Base-by-base conservation (phyloP, 2,329 filamentous ascomycete species). In the Neurospora crassa region DNA sequence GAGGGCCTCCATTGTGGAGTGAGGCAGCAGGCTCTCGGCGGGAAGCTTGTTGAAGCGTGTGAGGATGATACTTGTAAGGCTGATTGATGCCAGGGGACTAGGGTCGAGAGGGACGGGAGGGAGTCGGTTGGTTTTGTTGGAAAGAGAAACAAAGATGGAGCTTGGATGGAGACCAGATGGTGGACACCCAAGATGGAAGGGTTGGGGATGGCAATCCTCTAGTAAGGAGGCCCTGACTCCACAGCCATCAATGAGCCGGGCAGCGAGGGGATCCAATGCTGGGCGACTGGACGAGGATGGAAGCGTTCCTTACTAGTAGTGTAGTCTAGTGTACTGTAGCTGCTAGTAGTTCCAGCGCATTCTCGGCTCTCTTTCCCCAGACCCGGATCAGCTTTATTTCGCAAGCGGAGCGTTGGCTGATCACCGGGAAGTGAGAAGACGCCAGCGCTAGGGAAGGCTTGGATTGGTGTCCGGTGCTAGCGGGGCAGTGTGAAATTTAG, bases 301-400 rank as follows among this genome's bases (percentile, higher is more conserved):
- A 18, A 34, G 47, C 47, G 53, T 18, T n/a, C n/a, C n/a, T n/a
- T 63, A 63, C 45, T 70, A 70, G 69, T 72, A 67, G n/a, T 29
- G 2, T 37, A 37, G 34, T 37, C 5, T 37, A 37, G 34, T 37
- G 34, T 37, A 37, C 29, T 29, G 29, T 29, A 29, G 29, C 29
- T 29, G 7, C 37, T 70, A 41, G 47, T 67, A 18, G 69, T 34
- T 34, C 20, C 67, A 67, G 20, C 69, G 71, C 29, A 43, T 40
- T 20, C 16, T 69, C n/a, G 34, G 37, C 20, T 37, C 37, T 63
- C 7, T 11, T 45, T 63, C 29, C 69, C 67, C 71, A 69, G 18
- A 67, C 40, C 18, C 24, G 43, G 45, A 69, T 37, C 47, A n/a
- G 71, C 71, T 63, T 63, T 34, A 63, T 34, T 63, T 34, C 53